Base-by-base conservation (phyloP, 768 basidiomycete genomes). In the Tubosaeta sp. region DNA sequence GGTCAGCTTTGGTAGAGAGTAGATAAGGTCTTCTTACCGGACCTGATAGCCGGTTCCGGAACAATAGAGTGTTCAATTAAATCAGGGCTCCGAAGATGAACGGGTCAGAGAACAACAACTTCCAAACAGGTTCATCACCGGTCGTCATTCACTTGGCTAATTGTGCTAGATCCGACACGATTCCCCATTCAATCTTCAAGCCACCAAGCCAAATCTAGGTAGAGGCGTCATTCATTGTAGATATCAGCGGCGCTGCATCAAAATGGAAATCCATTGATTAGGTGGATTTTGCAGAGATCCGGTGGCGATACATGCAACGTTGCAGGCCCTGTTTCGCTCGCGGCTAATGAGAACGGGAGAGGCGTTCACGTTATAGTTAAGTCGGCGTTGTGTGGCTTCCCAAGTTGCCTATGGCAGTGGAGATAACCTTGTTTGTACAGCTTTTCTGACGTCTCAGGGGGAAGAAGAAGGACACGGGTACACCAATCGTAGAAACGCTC, bases 321-420 rank as follows among this genome's bases (percentile, higher is more conserved):
- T 65, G 37, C 31, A 34, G 43, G 34, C 16, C 38, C 46, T 32
- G 46, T 49, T 65, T 46, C 4, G 34, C 39, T 37, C 8, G 10
- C n/a, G 43, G 27, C 13, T 33, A 34, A 4, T 33, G n/a, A 32
- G 11, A 19, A 32, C 9, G 26, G 27, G 29, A 26, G 12, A 19
- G 29, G 5, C 26, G 29, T 45, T 66, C 49, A 66, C 61, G 63
- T 44, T 43, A 65, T 29, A 49, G 56, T 64, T 64, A 66, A 61
- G 59, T 64, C 42, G 64, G 59, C 59, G 61, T 50, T 9, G 46
- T 41, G 17, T 16, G 16, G 11, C 48, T 64, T 55, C 61, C 64
- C 33, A 54, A 43, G 33, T 48, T 31, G 60, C 50, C 26, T 6
- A 54, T 56, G 52, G 55, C 52, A 34, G 14, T 46, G 51, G 46